phyloP scores from a whole-genome alignment of 345 rosid species.

The Rhodomyrtus tomentosa region DNA sequence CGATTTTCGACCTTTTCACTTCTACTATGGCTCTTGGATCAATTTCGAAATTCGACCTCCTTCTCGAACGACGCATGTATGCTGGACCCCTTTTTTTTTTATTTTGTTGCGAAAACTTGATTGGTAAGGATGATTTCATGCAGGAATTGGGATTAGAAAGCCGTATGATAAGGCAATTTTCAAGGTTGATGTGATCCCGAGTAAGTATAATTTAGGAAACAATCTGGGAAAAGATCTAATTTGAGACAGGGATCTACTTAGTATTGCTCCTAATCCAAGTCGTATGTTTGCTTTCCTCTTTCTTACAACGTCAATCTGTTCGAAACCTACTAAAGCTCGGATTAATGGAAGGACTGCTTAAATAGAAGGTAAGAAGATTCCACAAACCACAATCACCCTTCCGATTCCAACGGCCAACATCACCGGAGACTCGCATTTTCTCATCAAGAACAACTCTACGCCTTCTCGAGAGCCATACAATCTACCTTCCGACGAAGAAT shows the following conservation, averaged over 20 bases:
- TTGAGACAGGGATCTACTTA: not conserved
- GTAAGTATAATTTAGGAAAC: not conserved
- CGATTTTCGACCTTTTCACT: not conserved
- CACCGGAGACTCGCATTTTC: not conserved
- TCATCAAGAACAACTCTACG: not conserved
- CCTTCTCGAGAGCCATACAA: not conserved
- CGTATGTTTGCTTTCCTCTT: not conserved
- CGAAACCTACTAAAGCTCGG: not conserved
- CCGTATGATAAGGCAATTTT: not conserved
- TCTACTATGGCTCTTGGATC: too few species aligned
- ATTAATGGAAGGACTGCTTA: not conserved
- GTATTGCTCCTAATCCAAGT: not conserved
- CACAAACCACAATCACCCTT: not conserved
- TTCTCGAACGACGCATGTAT: too few species aligned
- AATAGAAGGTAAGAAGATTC: not conserved
- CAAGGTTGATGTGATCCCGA: not conserved
- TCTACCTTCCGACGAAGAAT: not conserved
- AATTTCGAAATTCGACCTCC: too few species aligned
- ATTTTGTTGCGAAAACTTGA: too few species aligned
- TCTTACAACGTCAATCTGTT: not conserved
- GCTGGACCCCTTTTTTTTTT: too few species aligned
- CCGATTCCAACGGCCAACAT: not conserved
- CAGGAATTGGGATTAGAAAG: not conserved
- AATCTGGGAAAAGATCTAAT: not conserved
- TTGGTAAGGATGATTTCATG: not conserved